Base-by-base conservation (phyloP, 1,284 basidiomycete genomes). In the Wallemia hederae region DNA sequence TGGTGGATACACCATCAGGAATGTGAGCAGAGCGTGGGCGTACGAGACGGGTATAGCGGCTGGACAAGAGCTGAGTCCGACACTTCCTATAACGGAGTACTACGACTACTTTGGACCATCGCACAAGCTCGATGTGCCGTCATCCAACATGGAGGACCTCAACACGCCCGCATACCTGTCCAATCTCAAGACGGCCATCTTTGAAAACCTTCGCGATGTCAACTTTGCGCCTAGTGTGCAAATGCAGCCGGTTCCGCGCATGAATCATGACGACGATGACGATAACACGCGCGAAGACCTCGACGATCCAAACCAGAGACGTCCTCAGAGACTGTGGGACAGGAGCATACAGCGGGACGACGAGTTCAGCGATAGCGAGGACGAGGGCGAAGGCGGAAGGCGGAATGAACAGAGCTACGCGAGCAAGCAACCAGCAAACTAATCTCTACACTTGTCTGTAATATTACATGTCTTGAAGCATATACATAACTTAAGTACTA, bases 91-190 rank as follows among this genome's bases (percentile, higher is more conserved):
- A 64, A 96, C 96, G 68, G 91, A 96, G 71, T 96, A 98, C 72
- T 97, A 94, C 70, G 92, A 98, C 70, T 98, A 98, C 72, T 98
- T 97, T 70, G 94, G 94, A 0, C 94, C 94, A 0, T 88, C 94
- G 67, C 96, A 98, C 68, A 81, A 89, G 67, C 77, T 99, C n/a
- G 90, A 99, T 68, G 94, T 99, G 26, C 85, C 85, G 65, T 76
- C 90, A 2, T 92, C 88, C 28, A 99, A 98, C 69, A 87, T 90
- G 68, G 89, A 96, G 66, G 91, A 99, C 67, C 75, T 92, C 73
- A 99, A 99, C 69, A 87, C 87, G 1, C 79, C 79, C 9, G 84
- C 85, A 65, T 99, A 98, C 69, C 76, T 98, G 59, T 85, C 94
- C 61, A 87, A 92, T 63, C 81, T 97, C 63, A 90, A 87, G 70